A percentile compares a stretch with the other conserved stretches of the same genome.
Conservation (phyloP, 2,329 filamentous ascomycete genomes). For the Fusarium sp. region DNA sequence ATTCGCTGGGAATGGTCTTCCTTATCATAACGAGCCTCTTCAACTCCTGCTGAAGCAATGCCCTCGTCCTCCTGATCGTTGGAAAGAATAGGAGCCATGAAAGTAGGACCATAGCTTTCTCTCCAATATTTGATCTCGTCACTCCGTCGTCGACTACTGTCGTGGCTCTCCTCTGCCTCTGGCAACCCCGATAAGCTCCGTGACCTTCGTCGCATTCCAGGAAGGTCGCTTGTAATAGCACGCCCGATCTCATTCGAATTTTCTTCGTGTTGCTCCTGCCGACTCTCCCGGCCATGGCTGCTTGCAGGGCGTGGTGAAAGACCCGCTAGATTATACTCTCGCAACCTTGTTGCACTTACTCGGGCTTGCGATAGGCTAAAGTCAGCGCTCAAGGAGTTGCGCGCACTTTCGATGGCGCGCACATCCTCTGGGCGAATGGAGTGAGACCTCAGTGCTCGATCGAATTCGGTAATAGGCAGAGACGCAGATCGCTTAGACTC, state of each 20-base stretch:
- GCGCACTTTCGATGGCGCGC: slow-evolving; percentile 61
- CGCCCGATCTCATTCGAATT: slow-evolving; percentile 67
- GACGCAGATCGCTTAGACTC: slow-evolving; percentile 66
- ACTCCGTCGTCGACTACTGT: slow-evolving; percentile 60
- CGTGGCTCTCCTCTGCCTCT: slow-evolving; percentile 49
- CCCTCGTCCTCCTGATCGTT: slow-evolving; percentile 52
- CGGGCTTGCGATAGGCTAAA: slow-evolving; percentile 49
- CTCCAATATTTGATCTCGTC: slow-evolving; percentile 73
- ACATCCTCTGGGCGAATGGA: slow-evolving; percentile 66
- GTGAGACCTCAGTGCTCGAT: slow-evolving; percentile 68
- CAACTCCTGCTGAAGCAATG: slow-evolving; percentile 41
- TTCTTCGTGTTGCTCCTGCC: slow-evolving; percentile 50
- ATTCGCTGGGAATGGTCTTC: slow-evolving; percentile 48
- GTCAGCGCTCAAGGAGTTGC: slow-evolving; percentile 62
- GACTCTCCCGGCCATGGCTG: slow-evolving; percentile 61
- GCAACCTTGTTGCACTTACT: slow-evolving; percentile 38
- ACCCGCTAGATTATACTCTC: slow-evolving; percentile 59
- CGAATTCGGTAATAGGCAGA: slow-evolving; percentile 67
- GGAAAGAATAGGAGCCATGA: slow-evolving; percentile 63
- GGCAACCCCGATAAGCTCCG: slow-evolving; percentile 66
- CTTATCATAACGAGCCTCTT: slow-evolving; percentile 46
- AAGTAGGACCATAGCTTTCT: slow-evolving; percentile 64
- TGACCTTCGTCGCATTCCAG: slow-evolving; percentile 62
- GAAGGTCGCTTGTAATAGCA: slow-evolving; percentile 66
- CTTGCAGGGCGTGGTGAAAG: slow-evolving; percentile 70